These are phyloP conservation scores for Cytospora piceae DNA, from an alignment of 2,329 filamentous ascomycete genomes.

Conservation along the genomic window DNA sequence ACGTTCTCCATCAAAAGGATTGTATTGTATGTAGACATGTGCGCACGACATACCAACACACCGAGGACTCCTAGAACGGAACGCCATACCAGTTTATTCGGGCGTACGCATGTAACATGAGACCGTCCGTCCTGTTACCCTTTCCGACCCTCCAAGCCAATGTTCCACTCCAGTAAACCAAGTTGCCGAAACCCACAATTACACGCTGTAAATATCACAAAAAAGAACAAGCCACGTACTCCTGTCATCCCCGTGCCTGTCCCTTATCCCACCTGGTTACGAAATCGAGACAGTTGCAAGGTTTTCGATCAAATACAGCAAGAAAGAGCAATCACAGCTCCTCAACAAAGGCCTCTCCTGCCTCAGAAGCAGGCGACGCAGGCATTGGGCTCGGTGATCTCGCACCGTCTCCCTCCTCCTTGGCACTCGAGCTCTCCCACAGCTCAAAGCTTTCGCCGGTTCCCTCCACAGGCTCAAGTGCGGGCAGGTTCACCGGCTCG, in stretches of 20 bases:
- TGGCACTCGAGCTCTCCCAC: constrained; percentile 71
- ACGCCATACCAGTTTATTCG: background rate
- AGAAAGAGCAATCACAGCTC: constrained; percentile 5
- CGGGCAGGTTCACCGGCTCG: constrained; percentile 45
- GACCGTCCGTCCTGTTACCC: background rate
- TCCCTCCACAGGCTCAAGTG: constrained; percentile 60
- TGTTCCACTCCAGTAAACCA: constrained; percentile 3
- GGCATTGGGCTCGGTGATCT: constrained; percentile 25
- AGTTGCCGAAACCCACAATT: background rate
- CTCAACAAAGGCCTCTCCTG: constrained; percentile 10
- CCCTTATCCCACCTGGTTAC: constrained; percentile 9
- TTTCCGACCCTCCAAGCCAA: background rate
- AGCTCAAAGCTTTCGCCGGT: constrained; percentile 66
- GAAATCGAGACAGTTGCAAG: constrained; percentile 6
- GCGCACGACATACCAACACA: background rate
- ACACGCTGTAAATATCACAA: constrained; percentile 17
- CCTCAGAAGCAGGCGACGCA: constrained; percentile 23
- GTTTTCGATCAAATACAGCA: background rate
- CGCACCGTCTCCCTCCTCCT: constrained; percentile 54
- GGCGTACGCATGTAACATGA: background rate
- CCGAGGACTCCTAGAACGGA: background rate
- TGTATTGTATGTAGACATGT: background rate
- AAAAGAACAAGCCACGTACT: background rate
- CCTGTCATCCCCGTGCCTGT: background rate
- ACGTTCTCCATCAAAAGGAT: background rate